Evolutionary conservation across 2,329 filamentous ascomycete genomes (phyloP), one percentile per base, ranked within the genome.

Genomic region (Magnaporthales sp.): DNA sequence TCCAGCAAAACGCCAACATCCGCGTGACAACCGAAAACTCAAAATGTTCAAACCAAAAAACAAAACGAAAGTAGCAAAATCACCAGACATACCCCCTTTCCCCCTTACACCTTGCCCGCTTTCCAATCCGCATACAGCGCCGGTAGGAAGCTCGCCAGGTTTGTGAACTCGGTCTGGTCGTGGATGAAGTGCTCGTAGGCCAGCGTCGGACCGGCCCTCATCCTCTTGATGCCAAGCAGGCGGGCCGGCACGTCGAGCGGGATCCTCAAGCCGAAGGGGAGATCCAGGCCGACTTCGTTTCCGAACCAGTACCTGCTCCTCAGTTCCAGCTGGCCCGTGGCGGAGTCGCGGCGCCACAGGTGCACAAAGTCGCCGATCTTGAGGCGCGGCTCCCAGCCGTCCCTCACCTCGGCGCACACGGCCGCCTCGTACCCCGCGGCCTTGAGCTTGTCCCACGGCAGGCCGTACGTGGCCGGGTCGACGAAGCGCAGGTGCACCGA

Each of bases 111-210:
- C 30, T 24, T 61, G 2, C 62, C 66, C 9, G 62, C 62, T 4
- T 31, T 8, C 10, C 67, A 69, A 0, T 68, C 63, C 26, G 8
- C 19, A 27, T 66, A 69, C 5, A 68, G 30, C 9, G 27, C 38
- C 4, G 67, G 67, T 7, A 70, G 27, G n/a, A 70, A 68, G 11
- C 62, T 66, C n/a, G 66, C 68, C 31, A 70, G 58, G 29, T 68
- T 70, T 9, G 67, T 69, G n/a, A 68, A 69, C 65, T 68, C 68
- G 8, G 63, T 68, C 51, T 70, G 67, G 24, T 68, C 70, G 62
- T 70, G 68, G 8, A 70, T 26, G 29, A 69, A 67, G 4, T 69
- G 66, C 58, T 70, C 67, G 38, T 68, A 68, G 4, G 66, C 68
- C 2, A 67, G 64, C 9, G 67, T 56, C 24, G 68, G 67, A 8